These are phyloP conservation scores for Leishmania braziliensis DNA, from an alignment of 208 protist species.

Conservation along the genomic window DNA sequence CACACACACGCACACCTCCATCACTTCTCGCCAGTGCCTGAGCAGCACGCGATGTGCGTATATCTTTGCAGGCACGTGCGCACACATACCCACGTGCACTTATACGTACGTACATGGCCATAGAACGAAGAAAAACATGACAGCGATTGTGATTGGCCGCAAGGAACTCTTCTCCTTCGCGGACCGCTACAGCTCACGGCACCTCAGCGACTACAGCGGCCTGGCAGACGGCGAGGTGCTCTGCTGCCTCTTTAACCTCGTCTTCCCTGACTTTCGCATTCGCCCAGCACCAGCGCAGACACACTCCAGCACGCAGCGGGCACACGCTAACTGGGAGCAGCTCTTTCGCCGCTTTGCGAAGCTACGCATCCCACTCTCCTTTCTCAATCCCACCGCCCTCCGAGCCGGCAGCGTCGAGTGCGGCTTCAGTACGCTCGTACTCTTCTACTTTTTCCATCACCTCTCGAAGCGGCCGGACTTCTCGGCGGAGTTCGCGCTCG, in stretches of 20 bases:
- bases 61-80: background rate
- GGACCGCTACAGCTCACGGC: conserved; percentile 60
- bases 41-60: background rate
- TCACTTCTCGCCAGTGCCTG: background rate
- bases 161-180: conserved; percentile 87
- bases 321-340: conserved; percentile 60
- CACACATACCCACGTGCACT: background rate
- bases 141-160: conserved; percentile 57
- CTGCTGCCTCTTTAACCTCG: conserved; percentile 63
- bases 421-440: conserved; percentile 71
- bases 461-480: conserved; percentile 77
- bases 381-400: conserved; percentile 54
- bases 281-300: conserved; percentile 60
- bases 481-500: conserved; percentile 74
- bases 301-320: conserved; percentile 61
- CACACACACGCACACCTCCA: background rate
- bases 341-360: conserved; percentile 48
- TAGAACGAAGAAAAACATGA: conserved; percentile 6
- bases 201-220: conserved; percentile 56
- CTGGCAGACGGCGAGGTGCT: conserved; percentile 66
- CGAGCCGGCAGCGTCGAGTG: conserved; percentile 36
- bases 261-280: conserved; percentile 65
- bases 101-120: background rate
- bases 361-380: conserved; percentile 50
- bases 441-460: conserved; percentile 84